Percentiles rank a stretch among this genome's conserved stretches.
phyloP scores from a whole-genome alignment of 768 basidiomycete species.

The Phlebiopsis gigantea region DNA sequence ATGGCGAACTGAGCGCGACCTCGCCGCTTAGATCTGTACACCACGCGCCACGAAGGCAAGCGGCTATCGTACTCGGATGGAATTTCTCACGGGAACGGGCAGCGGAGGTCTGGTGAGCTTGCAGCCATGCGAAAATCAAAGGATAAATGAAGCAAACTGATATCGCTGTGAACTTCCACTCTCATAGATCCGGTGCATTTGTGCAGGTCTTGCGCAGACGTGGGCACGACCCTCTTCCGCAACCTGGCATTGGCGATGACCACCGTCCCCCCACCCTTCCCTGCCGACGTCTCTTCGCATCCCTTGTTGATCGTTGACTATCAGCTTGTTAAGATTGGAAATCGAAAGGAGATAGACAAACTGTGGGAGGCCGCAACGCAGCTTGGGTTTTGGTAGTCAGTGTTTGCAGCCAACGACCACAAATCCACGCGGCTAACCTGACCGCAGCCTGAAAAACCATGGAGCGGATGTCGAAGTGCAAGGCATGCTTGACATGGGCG shows the following conservation, averaged over 20 bases:
- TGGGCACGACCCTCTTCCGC: too few species aligned
- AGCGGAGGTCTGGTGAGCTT: not conserved
- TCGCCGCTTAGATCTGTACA: too few species aligned
- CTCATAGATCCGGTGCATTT: too few species aligned
- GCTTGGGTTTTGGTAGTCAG: slow-evolving; percentile 52
- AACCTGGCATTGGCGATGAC: not conserved
- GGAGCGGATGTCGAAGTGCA: slow-evolving; percentile 31
- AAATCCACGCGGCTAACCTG: not conserved
- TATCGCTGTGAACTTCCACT: too few species aligned
- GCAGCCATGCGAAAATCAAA: not conserved
- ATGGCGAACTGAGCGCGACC: too few species aligned
- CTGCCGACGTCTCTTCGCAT: not conserved
- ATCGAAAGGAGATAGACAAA: slow-evolving; percentile 33
- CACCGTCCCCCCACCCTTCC: not conserved
- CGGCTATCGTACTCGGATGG: not conserved
- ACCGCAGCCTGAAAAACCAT: slow-evolving; percentile 39
- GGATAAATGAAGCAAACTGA: too few species aligned
- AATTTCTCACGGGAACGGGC: not conserved
- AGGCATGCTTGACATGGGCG: slow-evolving; percentile 39
- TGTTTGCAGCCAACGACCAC: slow-evolving; percentile 7
- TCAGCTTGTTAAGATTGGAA: slow-evolving; percentile 28
- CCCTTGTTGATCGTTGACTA: slow-evolving; percentile 44
- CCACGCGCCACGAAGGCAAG: not conserved
- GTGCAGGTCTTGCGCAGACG: too few species aligned
- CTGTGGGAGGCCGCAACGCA: slow-evolving; percentile 43